Base-by-base conservation (phyloP, 805 yeast genomes). In the Cyberlindnera galapagoensis region DNA sequence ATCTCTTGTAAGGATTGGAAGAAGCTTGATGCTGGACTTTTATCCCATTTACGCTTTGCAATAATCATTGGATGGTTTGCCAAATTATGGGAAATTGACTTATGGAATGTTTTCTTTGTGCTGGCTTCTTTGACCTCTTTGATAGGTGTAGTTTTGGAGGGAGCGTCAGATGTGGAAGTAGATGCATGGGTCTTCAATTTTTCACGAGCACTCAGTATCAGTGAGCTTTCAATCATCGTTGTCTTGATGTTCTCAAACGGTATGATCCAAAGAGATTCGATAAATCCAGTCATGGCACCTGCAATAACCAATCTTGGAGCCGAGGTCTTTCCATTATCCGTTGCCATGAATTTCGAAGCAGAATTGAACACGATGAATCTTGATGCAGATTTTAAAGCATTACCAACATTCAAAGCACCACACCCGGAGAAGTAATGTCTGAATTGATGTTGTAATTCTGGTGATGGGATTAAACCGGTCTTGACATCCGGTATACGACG, bases 181-280 rank as follows among this genome's bases (percentile, higher is more conserved):
- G 64, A 47, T 8, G 63, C 47, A 7, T 58, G 59, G 15, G 45
- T 38, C 7, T 51, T 52, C 6, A 16, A 34, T 33, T 33, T 31
- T 28, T 44, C 49, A 29, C 52, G 40, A 43, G 33, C 49, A 35
- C 52, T 43, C 33, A 46, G 45, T 16, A 56, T 49, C 51, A 69
- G 45, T 30, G 77, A 65, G 50, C 80, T 77, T 47, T 85, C 94
- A 39, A 86, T 78, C 83, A 83, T 73, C 7, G 80, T 68, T 3
- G 82, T 78, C 51, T 86, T 86, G 43, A 86, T 66, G 49, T 80
- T 83, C 51, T 90, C 98, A 54, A 90, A 88, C 0, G 97, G 98
- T 13, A 92, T 82, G 15, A 90, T 74, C 68, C 82, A 72, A 21
- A 87, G 42, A 3, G 94, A 77, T 55, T 92, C 97, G 26, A 79